Base-by-base conservation (phyloP, 2,329 filamentous ascomycete genomes). In the Pseudocercospora fuligena region DNA sequence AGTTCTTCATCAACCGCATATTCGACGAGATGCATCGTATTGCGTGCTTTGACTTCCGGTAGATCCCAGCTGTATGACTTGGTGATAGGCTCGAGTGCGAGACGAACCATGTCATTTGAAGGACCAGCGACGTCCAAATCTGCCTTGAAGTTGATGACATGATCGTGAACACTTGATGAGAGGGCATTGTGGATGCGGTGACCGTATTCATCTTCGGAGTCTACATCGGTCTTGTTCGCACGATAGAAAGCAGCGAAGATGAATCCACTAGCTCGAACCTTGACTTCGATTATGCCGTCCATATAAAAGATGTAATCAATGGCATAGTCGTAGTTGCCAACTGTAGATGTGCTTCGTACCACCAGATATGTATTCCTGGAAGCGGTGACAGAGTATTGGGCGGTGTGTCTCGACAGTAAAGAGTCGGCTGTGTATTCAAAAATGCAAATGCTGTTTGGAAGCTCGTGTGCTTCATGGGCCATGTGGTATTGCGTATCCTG, bases 291-390 rank as follows among this genome's bases (percentile, higher is more conserved):
- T 4, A 80, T 82, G 3, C 85, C 85, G 66, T 87, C 85, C 8
- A 84, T 71, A 71, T 81, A 82, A 75, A 88, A 87, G 16, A 78
- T 75, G 70, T 87, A 87, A 57, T 79, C 79, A 60, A 86, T 82
- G n/a, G 80, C 80, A 66, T 74, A 83, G 68, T 87, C 85, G 72
- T 87, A 87, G 74, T 87, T 87, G 1, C 84, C 84, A 2, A 87
- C 81, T 0, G 84, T 86, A 0, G 80, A 79, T 2, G 86, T 80
- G 1, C 78, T 80, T 0, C 85, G 78, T 2, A 87, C 75, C 0
- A 79, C 78, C 47, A 87, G 69, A 66, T 74, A 78, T 4, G 76
- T 77, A 64, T 77, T 86, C 72, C 84, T 84, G 14, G 82, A 83
- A 0, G 80, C 80, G 1, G 79, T 78, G 1, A 83, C 80, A 65